Evolutionary conservation across 108 stramenopile species (phyloP).

Genomic region (Discostella pseudostelligera): DNA sequence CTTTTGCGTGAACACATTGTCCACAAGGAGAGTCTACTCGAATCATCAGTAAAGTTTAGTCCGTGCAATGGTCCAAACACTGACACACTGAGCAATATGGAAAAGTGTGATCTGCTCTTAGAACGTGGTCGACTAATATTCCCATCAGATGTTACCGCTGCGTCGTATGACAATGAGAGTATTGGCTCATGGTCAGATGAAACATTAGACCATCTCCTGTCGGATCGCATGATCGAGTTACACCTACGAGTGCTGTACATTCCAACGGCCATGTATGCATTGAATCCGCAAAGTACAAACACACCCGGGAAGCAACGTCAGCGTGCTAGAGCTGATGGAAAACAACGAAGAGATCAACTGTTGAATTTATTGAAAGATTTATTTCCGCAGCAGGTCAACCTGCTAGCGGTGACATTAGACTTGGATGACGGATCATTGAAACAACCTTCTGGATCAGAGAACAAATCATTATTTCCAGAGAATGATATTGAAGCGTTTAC

Average conservation of each 20-base stretch:
- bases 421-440: constrained; percentile 78
- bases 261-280: constrained; percentile 89
- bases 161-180: constrained; percentile 1
- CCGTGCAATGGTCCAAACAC: constrained; percentile 78
- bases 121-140: constrained; percentile 14
- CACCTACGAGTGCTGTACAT: constrained; percentile 74
- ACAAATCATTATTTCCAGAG: constrained; percentile 40
- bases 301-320: constrained; percentile 87
- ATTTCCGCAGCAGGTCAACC: constrained; percentile 10
- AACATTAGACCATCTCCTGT: constrained; percentile 12
- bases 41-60: constrained; percentile 56
- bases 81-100: constrained; percentile 42
- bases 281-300: constrained; percentile 56
- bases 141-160: neutral
- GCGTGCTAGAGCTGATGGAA: constrained; percentile 82
- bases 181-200: constrained; percentile 27
- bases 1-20: constrained; percentile 43
- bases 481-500: constrained; percentile 51
- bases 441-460: constrained; percentile 53
- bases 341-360: constrained; percentile 62
- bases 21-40: constrained; percentile 39
- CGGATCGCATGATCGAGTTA: neutral
- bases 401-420: constrained; percentile 61
- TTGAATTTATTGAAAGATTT: constrained; percentile 49
- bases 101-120: constrained; percentile 36